Evolutionary conservation across 179 eudicot genomes (phyloP).

Genomic region (Corrigiola litoralis): DNA sequence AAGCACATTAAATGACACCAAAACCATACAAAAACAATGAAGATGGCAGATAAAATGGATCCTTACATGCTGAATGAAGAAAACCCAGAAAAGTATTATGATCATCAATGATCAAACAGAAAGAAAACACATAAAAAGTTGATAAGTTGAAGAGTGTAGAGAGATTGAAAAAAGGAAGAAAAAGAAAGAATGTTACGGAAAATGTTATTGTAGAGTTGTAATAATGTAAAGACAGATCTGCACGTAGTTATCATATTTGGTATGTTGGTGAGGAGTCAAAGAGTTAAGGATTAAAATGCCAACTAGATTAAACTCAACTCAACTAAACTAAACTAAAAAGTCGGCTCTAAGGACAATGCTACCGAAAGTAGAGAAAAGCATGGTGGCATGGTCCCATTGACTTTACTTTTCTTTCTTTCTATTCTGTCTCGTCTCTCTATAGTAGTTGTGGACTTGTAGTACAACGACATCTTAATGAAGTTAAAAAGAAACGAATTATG

Average conservation of each 20-base stretch:
- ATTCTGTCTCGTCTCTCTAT: no score
- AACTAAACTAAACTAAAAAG: no score
- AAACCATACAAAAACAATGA: neutral
- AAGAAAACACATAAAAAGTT: neutral
- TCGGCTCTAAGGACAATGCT: slow-evolving; percentile 20
- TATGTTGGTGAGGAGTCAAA: slow-evolving; percentile 6
- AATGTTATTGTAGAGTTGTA: neutral
- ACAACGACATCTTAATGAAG: no score
- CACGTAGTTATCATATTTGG: slow-evolving; percentile 32
- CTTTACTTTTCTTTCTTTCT: neutral
- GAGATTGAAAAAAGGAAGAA: neutral
- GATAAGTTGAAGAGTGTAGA: neutral
- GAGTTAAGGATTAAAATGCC: neutral
- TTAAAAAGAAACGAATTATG: no score
- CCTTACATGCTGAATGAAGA: slow-evolving; percentile 25
- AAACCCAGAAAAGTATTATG: slow-evolving; percentile 21
- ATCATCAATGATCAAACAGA: slow-evolving; percentile 14
- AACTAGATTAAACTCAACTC: neutral
- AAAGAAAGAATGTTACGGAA: slow-evolving; percentile 1
- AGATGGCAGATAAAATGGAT: neutral
- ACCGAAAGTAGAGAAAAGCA: neutral
- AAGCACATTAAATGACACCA: neutral
- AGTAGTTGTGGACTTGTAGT: no score
- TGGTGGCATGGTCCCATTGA: neutral
- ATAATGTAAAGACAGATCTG: slow-evolving; percentile 33